Conservation (phyloP, 257 asterid species). For the Nemophila menziesii region DNA sequence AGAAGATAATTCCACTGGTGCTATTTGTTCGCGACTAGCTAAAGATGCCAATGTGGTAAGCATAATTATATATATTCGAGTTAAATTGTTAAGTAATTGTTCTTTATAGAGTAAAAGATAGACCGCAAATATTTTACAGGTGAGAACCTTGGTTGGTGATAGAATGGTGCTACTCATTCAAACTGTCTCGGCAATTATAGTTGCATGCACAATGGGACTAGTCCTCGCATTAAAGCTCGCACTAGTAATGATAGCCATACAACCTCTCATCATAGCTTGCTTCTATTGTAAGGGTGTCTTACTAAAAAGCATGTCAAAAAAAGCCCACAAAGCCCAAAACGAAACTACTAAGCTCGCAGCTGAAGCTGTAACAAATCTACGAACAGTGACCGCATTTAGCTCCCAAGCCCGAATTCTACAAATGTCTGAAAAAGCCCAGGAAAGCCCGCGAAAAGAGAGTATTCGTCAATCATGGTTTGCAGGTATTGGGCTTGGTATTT, state of each 20-base stretch:
- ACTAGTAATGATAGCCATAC: conserved; percentile 55
- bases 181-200: conserved; percentile 35
- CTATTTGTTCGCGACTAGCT: conserved; percentile 45
- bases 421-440: conserved; percentile 35
- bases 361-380: conserved; percentile 60
- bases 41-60: conserved; percentile 48
- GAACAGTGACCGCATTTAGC: conserved; percentile 63
- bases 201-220: conserved; percentile 43
- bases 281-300: conserved; percentile 43
- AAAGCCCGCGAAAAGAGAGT: conserved; percentile 48
- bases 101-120: too few species aligned
- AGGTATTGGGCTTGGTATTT: conserved; percentile 59
- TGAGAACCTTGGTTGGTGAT: conserved; percentile 62
- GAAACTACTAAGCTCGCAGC: conserved; percentile 70
- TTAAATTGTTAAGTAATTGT: too few species aligned
- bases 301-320: conserved; percentile 46
- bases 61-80: too few species aligned
- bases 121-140: too few species aligned
- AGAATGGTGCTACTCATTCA: conserved; percentile 51
- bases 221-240: conserved; percentile 57
- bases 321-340: conserved; percentile 48
- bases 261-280: conserved; percentile 46
- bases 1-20: conserved; percentile 52
- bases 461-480: conserved; percentile 58
- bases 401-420: conserved; percentile 47